phyloP scores from a whole-genome alignment of 139 green algal genomes.

The Trebouxia sp. region DNA sequence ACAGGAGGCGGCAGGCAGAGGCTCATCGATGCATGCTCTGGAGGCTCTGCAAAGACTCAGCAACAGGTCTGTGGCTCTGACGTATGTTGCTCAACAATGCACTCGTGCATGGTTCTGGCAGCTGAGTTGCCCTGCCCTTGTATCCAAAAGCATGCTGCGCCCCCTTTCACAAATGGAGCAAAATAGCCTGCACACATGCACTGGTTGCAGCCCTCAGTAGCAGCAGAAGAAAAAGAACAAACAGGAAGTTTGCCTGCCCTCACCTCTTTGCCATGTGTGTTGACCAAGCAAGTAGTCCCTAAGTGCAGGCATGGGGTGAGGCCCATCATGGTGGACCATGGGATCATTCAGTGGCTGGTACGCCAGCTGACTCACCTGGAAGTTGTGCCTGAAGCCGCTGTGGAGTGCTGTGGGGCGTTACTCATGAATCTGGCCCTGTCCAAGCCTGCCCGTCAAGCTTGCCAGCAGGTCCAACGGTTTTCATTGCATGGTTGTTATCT shows the following conservation, averaged over 20 bases:
- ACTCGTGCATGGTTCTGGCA: too few relatives aligned
- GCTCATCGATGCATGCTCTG: background rate
- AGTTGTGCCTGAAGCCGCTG: background rate
- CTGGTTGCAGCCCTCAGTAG: too few relatives aligned
- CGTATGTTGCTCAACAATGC: too few relatives aligned
- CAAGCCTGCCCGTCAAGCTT: background rate
- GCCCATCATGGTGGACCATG: background rate
- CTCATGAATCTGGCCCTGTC: slow-evolving; percentile 12
- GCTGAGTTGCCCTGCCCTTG: too few relatives aligned
- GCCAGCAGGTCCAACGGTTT: background rate
- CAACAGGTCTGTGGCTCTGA: background rate
- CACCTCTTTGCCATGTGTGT: too few relatives aligned
- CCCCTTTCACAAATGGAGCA: too few relatives aligned
- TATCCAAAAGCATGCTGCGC: too few relatives aligned
- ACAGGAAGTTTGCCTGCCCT: too few relatives aligned
- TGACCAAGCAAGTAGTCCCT: too few relatives aligned
- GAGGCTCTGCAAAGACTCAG: background rate
- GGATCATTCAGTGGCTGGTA: background rate
- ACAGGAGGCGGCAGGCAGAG: background rate
- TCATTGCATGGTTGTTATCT: background rate
- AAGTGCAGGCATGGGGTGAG: background rate
- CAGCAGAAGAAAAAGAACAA: too few relatives aligned
- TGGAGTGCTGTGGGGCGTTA: slow-evolving; percentile 6
- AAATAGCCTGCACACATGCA: too few relatives aligned
- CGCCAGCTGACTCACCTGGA: background rate